A percentile compares a stretch with the other conserved stretches of the same genome.
Conservation (phyloP, 2,329 filamentous ascomycete genomes). For the Talaromyces albobiverticillius region DNA sequence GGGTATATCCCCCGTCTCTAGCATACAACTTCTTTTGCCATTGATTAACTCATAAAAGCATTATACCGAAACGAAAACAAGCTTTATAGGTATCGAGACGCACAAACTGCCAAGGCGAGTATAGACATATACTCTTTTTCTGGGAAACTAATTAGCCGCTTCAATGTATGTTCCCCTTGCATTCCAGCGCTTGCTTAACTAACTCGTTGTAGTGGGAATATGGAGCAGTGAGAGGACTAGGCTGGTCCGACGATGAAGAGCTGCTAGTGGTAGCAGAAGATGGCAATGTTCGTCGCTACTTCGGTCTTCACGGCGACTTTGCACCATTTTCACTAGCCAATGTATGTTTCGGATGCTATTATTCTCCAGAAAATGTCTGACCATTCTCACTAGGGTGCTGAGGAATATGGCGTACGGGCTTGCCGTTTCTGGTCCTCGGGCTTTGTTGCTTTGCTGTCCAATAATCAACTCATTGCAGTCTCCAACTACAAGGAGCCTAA, state of each 20-base stretch:
- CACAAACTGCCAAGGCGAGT: conserved; percentile 69
- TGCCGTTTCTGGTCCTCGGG: conserved; percentile 89
- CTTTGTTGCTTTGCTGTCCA: conserved; percentile 87
- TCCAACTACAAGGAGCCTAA: conserved; percentile 86
- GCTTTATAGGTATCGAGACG: conserved; percentile 71
- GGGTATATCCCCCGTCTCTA: conserved; percentile 56
- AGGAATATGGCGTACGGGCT: conserved; percentile 81
- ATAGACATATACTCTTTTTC: conserved; percentile 95
- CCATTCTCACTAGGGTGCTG: conserved; percentile 58
- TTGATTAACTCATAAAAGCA: conserved; percentile 51
- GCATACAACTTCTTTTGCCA: not conserved
- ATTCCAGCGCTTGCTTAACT: conserved; percentile 13
- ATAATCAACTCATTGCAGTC: conserved; percentile 85
- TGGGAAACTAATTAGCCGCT: conserved; percentile 79
- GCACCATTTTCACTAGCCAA: conserved; percentile 89
- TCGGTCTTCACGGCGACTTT: conserved; percentile 91
- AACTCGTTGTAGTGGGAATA: conserved; percentile 71
- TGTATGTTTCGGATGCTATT: conserved; percentile 35
- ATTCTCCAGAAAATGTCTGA: conserved; percentile 17
- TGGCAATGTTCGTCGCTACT: conserved; percentile 84
- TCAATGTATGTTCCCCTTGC: conserved; percentile 49
- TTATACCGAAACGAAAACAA: conserved; percentile 87
- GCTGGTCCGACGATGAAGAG: conserved; percentile 95
- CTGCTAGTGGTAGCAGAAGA: conserved; percentile 85
- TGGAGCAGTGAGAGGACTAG: conserved; percentile 78